Evolutionary conservation across 805 yeast species (phyloP), one percentile per base, ranked within the genome.

Genomic region (Lachancea meyersii): DNA sequence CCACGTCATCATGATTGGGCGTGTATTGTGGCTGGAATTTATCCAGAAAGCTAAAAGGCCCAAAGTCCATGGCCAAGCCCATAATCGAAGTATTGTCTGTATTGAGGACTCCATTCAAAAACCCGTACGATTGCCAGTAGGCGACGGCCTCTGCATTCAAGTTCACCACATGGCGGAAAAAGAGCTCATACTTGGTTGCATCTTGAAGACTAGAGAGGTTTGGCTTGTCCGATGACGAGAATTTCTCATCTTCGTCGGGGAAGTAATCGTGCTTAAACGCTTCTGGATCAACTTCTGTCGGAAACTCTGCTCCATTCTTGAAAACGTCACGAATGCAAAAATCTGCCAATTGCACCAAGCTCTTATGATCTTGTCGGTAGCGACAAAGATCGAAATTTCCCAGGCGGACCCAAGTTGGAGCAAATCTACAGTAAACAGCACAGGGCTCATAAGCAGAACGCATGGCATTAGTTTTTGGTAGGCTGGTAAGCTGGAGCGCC

Each of bases 11-110:
- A 43, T 86, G 87, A 58, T 93, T 91, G 1, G 97, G 91, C 0
- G 97, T 85, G 57, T 74, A 91, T 38, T 72, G 63, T 13, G 94
- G 89, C 54, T 86, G 80, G 58, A 82, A 91, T 35, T 75, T 76
- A 57, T 89, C 96, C 82, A 89, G 75, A 47, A 88, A 83, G 16
- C 94, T 85, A 65, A 86, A 93, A 1, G 98, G 97, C 2, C 97
- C 98, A 62, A 82, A 93, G 63, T 91, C 98, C 63, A 93, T 76
- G 0, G 95, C 77, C 9, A 88, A 67, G 0, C 98, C 98, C 34
- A 82, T 56, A n/a, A 91, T 72, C 0, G 96, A 86, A 1, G 96
- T 86, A 58, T 91, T 91, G 58, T 91, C 98, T 0, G 97, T 89
- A 60, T 91, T 91, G 43, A 93, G 68, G 4, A 93, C 97, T 11